Evolutionary conservation across 768 basidiomycete species (phyloP).

Genomic region (Ramaria sp.): DNA sequence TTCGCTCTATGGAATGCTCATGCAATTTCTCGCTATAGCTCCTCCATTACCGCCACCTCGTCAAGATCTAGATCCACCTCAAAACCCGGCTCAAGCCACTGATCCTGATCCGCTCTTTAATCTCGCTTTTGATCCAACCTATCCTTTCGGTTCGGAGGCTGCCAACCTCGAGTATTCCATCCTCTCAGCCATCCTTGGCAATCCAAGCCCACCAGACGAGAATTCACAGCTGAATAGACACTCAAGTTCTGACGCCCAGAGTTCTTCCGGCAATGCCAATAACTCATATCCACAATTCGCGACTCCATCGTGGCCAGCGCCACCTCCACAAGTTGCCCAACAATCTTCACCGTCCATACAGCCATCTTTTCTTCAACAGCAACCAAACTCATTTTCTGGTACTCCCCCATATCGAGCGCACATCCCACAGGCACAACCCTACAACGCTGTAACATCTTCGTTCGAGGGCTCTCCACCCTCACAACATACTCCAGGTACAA

Average conservation of each 20-base stretch:
- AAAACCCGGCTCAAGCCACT: background rate
- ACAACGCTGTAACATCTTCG: slow-evolving; percentile 5
- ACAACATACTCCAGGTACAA: background rate
- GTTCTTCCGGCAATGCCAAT: background rate
- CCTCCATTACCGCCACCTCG: background rate
- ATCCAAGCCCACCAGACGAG: slow-evolving; percentile 37
- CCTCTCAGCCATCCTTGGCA: slow-evolving; percentile 82
- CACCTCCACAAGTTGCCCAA: background rate
- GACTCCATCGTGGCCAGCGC: slow-evolving; percentile 6
- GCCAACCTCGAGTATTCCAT: slow-evolving; percentile 95
- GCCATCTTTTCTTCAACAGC: slow-evolving; percentile 8
- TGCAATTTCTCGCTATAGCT: background rate
- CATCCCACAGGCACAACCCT: slow-evolving; percentile 16
- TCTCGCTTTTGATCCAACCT: slow-evolving; percentile 47
- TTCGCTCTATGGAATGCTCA: background rate
- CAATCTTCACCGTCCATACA: slow-evolving; percentile 1
- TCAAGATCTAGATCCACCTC: slow-evolving; percentile 4
- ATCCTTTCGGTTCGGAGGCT: slow-evolving; percentile 75
- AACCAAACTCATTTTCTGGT: background rate
- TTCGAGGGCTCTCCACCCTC: slow-evolving; percentile 3
- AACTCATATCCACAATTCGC: slow-evolving; percentile 10
- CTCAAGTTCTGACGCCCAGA: background rate
- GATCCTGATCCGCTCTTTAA: slow-evolving; percentile 47
- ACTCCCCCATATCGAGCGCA: slow-evolving; percentile 12
- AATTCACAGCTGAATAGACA: background rate